Evolutionary conservation across 345 rosid species (phyloP).

Genomic region (Lepidium didymum): DNA sequence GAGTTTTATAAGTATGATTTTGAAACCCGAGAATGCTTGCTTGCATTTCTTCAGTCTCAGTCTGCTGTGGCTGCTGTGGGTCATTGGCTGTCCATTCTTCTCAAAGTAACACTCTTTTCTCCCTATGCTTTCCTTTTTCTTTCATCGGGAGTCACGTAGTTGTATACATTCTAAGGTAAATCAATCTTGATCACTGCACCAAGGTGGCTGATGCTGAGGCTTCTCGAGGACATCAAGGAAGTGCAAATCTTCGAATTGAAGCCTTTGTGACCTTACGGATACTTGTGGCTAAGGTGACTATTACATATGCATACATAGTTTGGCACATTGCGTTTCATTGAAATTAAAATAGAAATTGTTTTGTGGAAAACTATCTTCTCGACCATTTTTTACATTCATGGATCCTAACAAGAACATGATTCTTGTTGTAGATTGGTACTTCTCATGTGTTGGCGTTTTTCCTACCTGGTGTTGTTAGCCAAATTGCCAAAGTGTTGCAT

Average conservation of each 20-base stretch:
- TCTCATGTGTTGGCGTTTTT: constrained; percentile 92
- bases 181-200: constrained; percentile 23
- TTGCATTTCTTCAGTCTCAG: constrained; percentile 76
- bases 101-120: constrained; percentile 42
- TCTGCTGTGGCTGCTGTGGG: constrained; percentile 78
- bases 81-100: constrained; percentile 91
- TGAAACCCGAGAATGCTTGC: constrained; percentile 53
- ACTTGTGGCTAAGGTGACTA: constrained; percentile 81
- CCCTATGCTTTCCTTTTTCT: neutral
- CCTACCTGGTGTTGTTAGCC: constrained; percentile 92
- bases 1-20: constrained; percentile 24
- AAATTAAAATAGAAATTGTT: neutral
- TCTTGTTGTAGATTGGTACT: constrained; percentile 60
- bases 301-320: neutral
- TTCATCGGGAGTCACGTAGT: neutral
- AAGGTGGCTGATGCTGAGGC: constrained; percentile 91
- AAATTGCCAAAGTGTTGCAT: constrained; percentile 71
- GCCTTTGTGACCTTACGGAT: constrained; percentile 65
- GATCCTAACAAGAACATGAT: neutral
- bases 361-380: neutral
- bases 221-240: constrained; percentile 76
- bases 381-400: neutral
- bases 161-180: neutral
- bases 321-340: neutral
- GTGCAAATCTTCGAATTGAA: constrained; percentile 69